Evolutionary conservation across 1,284 basidiomycete species (phyloP).

Genomic region (Tremellales sp.): DNA sequence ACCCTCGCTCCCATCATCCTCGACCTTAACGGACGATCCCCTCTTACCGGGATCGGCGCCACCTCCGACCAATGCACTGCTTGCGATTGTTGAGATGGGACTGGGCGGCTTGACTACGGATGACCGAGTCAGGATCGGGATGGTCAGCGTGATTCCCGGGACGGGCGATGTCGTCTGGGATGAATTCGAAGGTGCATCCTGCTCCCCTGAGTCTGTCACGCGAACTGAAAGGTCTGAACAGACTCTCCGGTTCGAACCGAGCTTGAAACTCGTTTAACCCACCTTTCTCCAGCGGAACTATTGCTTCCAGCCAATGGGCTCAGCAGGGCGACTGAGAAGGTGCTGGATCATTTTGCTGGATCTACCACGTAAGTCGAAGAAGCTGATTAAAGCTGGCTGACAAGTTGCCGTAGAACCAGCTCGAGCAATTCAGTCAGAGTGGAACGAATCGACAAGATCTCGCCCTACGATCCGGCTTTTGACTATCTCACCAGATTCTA

Average conservation of each 20-base stretch:
- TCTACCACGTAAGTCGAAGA: slow-evolving; percentile 19
- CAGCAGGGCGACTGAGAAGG: slow-evolving; percentile 71
- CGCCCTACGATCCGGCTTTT: slow-evolving; percentile 70
- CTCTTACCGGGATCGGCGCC: slow-evolving; percentile 33
- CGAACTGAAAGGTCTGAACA: slow-evolving; percentile 33
- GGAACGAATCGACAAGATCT: slow-evolving; percentile 60
- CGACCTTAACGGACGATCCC: slow-evolving; percentile 33
- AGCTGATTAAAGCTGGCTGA: slow-evolving; percentile 5
- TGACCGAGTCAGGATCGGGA: slow-evolving; percentile 62
- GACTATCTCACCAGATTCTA: slow-evolving; percentile 70
- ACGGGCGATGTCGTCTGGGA: slow-evolving; percentile 93
- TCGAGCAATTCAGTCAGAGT: slow-evolving; percentile 52
- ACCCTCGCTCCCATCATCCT: slow-evolving; percentile 32
- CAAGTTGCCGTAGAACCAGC: slow-evolving; percentile 41
- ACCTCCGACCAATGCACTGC: slow-evolving; percentile 44
- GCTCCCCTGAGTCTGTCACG: background rate
- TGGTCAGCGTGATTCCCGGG: slow-evolving; percentile 76
- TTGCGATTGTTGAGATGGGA: slow-evolving; percentile 62
- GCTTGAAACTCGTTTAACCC: slow-evolving; percentile 75
- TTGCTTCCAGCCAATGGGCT: slow-evolving; percentile 62
- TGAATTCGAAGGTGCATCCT: slow-evolving; percentile 66
- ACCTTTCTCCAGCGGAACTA: slow-evolving; percentile 78
- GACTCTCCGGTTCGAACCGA: slow-evolving; percentile 81
- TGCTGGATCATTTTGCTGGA: slow-evolving; percentile 67
- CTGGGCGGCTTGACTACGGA: slow-evolving; percentile 56